Base-by-base conservation (phyloP, 768 basidiomycete species). In the Mycena vitilis region DNA sequence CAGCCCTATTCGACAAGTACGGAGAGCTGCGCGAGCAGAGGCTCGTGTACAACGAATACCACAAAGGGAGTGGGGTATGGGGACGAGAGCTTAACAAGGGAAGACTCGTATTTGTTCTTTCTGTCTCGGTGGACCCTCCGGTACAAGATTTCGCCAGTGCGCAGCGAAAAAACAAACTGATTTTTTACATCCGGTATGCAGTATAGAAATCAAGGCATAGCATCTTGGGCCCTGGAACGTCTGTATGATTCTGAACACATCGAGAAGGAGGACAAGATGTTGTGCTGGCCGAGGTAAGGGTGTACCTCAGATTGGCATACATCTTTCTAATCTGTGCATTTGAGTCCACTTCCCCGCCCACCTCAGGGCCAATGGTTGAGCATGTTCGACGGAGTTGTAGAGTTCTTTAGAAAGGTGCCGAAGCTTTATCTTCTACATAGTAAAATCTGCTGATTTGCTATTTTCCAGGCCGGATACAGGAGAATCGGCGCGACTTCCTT, bases 51-150 rank as follows among this genome's bases (percentile, higher is more conserved):
- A 48, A 61, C 54, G 60, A 67, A 37, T 67, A 61, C 38, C 48
- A 57, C 40, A 67, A 60, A 49, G 66, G 66, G 20, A 67, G 60
- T 25, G 66, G 66, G 5, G 54, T 57, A 6, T 67, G 66, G 66
- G 66, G 66, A 44, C 53, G 47, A 18, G 66, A 67, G n/a, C 48
- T 62, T 13, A 52, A 67, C 16, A 36, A 56, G 1, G 66, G 60
- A 36, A 55, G 38, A 20, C 66, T 67, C 1, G 16, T 62, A 13
- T 51, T 62, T 34, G 40, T 67, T 7, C 25, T 47, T 36, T 56
- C 45, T 22, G 65, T 66, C 22, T 55, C 52, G 5, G 48, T 67
- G 4, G 54, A 67, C 12, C 18, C 37, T 16, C 30, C 45, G 53
- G 65, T 66, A 61, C 23, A 5, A 37, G 12, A 15, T 44, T 56